Evolutionary conservation across 1,284 basidiomycete species (phyloP), one percentile per base, ranked within the genome.

Genomic region (Mycena sp.): DNA sequence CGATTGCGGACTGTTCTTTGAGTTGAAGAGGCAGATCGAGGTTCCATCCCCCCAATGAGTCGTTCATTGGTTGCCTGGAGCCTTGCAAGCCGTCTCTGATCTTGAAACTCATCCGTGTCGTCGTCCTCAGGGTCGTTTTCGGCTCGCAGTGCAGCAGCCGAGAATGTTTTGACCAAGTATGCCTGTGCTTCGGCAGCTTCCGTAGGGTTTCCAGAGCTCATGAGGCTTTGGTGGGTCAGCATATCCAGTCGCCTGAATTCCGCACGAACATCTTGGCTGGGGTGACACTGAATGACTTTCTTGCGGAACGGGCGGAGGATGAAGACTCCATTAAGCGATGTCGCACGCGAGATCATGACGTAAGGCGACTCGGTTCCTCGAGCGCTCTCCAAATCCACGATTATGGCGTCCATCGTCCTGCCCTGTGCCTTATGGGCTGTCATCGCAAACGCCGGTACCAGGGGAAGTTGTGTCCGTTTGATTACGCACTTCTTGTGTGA

Each of bases 381-480:
- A 43, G 69, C 70, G 17, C 56, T 54, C 30, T 68, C 40, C 4
- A 71, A 45, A 53, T 73, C 71, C 17, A 73, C 62, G n/a, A 74
- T 69, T 0, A 67, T 67, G 3, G 59, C 44, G 1, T 52, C 23
- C 41, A 74, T 40, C 6, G 68, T 70, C 48, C 69, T 66, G 9
- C 73, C 73, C 60, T 75, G 73, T 0, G 71, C 64, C 32, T 69
- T 69, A 43, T 75, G 71, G 3, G 69, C 68, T 11, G 73, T 75
- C 64, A 73, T 68, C 9, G 68, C 64, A 61, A 72, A 74, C 1
- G 62, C 68, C 0, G 73, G 73, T 10, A 70, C 45, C n/a, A 75
- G 28, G 4, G 70, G 69, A 0, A 75, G 37, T 45, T 75, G 73
- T 1, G 46, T 62, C 11, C 69, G 41, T 17, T 60, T 53, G 4